Evolutionary conservation across 495 filamentous ascomycete genomes (phyloP).

Genomic region (Friedmanniomyces simplex): DNA sequence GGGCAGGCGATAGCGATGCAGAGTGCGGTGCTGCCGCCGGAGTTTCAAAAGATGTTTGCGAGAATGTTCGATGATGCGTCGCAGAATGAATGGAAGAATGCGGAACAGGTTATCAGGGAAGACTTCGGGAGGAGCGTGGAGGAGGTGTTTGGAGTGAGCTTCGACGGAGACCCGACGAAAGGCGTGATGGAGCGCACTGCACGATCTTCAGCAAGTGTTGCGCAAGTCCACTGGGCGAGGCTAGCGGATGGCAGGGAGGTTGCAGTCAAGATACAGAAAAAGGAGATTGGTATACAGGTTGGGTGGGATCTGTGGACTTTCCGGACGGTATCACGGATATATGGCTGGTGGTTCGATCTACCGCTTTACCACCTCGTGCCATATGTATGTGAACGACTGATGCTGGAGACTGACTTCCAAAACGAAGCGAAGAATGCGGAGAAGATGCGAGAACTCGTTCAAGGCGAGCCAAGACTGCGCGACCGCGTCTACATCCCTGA

Average conservation of each 20-base stretch:
- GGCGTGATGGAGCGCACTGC: slow-evolving; percentile 84
- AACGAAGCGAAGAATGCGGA: slow-evolving; percentile 85
- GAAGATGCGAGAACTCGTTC: slow-evolving; percentile 66
- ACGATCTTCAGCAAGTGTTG: slow-evolving; percentile 80
- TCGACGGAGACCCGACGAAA: slow-evolving; percentile 45
- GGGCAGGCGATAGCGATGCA: slow-evolving; percentile 99
- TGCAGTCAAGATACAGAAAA: slow-evolving; percentile 93
- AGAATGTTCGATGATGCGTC: slow-evolving; percentile 97
- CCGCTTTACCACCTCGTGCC: slow-evolving; percentile 82
- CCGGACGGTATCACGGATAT: slow-evolving; percentile 68
- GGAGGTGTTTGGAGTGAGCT: slow-evolving; percentile 83
- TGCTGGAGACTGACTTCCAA: slow-evolving; percentile 86
- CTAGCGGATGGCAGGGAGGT: slow-evolving; percentile 77
- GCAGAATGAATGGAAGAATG: slow-evolving; percentile 83
- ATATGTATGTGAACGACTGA: slow-evolving; percentile 76
- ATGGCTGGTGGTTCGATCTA: slow-evolving; percentile 73
- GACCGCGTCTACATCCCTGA: slow-evolving; percentile 79
- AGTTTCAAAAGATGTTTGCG: slow-evolving; percentile 91
- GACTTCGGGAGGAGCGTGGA: slow-evolving; percentile 69
- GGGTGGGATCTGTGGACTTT: slow-evolving; percentile 93
- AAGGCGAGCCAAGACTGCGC: slow-evolving; percentile 62
- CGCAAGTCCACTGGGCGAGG: slow-evolving; percentile 92
- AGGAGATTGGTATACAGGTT: slow-evolving; percentile 80
- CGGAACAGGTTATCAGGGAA: slow-evolving; percentile 74
- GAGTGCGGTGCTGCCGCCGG: slow-evolving; percentile 78